Conservation (phyloP, 495 filamentous ascomycete species). For the Copromyces sp. region DNA sequence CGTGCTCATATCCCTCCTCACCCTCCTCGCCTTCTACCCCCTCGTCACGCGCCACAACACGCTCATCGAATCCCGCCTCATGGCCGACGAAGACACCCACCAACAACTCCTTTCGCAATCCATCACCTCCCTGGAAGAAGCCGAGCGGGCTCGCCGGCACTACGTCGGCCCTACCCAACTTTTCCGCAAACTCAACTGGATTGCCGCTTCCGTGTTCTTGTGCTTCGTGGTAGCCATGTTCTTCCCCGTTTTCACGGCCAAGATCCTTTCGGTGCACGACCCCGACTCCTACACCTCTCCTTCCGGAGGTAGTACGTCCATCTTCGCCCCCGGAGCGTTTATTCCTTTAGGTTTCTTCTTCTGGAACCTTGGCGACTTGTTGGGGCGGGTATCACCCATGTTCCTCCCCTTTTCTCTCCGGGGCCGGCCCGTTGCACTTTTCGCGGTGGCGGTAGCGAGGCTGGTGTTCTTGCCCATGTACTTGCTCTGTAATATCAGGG, state of each 20-base stretch:
- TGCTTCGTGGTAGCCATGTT: conserved; percentile 84
- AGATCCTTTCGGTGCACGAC: conserved; percentile 60
- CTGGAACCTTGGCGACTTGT: conserved; percentile 86
- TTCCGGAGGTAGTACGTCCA: neutral
- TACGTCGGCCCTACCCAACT: conserved; percentile 50
- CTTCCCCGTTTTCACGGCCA: conserved; percentile 83
- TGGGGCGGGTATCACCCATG: conserved; percentile 61
- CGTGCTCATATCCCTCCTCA: conserved; percentile 48
- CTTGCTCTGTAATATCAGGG: conserved; percentile 74
- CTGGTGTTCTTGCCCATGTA: conserved; percentile 74
- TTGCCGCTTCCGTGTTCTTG: conserved; percentile 59
- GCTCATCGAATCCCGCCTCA: conserved; percentile 31
- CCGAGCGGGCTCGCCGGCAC: conserved; percentile 40
- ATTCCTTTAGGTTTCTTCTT: conserved; percentile 85
- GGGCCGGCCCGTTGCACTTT: conserved; percentile 51
- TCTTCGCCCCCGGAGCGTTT: conserved; percentile 66
- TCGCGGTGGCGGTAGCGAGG: conserved; percentile 53
- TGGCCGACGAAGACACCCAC: conserved; percentile 4
- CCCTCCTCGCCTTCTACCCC: conserved; percentile 48
- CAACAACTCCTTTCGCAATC: conserved; percentile 26
- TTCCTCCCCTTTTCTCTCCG: conserved; percentile 50
- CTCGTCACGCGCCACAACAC: conserved; percentile 34
- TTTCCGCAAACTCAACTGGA: conserved; percentile 68
- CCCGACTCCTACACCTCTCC: conserved; percentile 28
- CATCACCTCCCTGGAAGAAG: conserved; percentile 34